Percentiles rank a stretch among this genome's conserved stretches.
Evolutionary conservation across 2,329 filamentous ascomycete genomes (phyloP).

Genomic region (Beauveria varroae): DNA sequence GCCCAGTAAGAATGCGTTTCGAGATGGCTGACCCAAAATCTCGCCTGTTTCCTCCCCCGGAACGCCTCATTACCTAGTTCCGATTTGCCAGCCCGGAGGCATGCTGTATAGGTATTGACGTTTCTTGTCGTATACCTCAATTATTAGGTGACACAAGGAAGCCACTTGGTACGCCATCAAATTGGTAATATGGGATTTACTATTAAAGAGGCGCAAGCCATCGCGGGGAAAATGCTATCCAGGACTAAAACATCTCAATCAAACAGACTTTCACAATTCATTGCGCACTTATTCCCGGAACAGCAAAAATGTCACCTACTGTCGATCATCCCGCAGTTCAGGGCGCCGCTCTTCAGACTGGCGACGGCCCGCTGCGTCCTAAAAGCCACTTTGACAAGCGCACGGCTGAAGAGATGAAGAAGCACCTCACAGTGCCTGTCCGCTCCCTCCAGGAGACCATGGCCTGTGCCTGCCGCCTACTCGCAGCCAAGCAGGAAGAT

Average conservation of each 20-base stretch:
- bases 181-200: neutral
- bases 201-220: neutral
- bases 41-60: neutral
- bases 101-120: neutral
- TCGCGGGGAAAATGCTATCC: neutral
- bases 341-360: neutral
- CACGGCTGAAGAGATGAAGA: slow-evolving; percentile 6
- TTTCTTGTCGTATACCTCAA: neutral
- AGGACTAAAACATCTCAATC: neutral
- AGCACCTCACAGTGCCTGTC: neutral
- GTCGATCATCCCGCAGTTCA: neutral
- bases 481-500: slow-evolving; percentile 8
- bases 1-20: neutral
- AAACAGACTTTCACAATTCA: neutral
- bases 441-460: slow-evolving; percentile 5
- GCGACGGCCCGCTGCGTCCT: neutral
- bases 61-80: neutral
- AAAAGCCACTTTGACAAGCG: slow-evolving; percentile 9
- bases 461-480: slow-evolving; percentile 6
- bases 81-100: neutral
- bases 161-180: neutral
- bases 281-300: neutral
- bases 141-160: neutral
- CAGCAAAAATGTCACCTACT: neutral
- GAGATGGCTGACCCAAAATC: neutral